Conservation (phyloP, 306 rosid genomes). For the Inga laurina region DNA sequence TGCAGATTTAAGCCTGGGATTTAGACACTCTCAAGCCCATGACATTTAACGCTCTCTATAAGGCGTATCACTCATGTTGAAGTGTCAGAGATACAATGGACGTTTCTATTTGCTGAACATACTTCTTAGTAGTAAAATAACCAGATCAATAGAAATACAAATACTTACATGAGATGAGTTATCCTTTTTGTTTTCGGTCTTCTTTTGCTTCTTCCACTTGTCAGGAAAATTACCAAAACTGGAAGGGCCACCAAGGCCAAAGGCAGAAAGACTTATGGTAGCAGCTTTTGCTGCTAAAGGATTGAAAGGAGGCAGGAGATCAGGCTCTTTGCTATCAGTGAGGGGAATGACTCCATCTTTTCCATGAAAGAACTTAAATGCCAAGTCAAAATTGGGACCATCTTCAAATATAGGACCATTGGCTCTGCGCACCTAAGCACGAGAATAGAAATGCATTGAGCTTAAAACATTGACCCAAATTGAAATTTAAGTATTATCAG, state of each 20-base stretch:
- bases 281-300: conserved; percentile 77
- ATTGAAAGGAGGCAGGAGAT: conserved; percentile 58
- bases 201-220: conserved; percentile 69
- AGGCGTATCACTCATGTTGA: not conserved
- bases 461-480: not conserved
- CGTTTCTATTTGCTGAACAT: not conserved
- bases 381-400: conserved; percentile 66
- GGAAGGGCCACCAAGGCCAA: conserved; percentile 74
- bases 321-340: conserved; percentile 39
- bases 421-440: conserved; percentile 42
- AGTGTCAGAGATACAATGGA: conserved; percentile 8
- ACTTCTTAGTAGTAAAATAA: conserved; percentile 2
- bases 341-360: conserved; percentile 82
- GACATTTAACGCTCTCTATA: not conserved
- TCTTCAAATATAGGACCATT: conserved; percentile 87
- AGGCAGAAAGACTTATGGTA: conserved; percentile 69
- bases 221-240: conserved; percentile 64
- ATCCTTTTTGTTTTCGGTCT: conserved; percentile 52
- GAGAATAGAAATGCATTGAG: conserved; percentile 10
- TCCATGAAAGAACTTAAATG: conserved; percentile 83
- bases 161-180: conserved; percentile 51
- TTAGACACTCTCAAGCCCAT: conserved; percentile 5
- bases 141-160: not conserved
- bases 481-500: not conserved
- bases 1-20: not conserved